phyloP scores from a whole-genome alignment of 768 basidiomycete genomes.

The Pleurotus giganteus region DNA sequence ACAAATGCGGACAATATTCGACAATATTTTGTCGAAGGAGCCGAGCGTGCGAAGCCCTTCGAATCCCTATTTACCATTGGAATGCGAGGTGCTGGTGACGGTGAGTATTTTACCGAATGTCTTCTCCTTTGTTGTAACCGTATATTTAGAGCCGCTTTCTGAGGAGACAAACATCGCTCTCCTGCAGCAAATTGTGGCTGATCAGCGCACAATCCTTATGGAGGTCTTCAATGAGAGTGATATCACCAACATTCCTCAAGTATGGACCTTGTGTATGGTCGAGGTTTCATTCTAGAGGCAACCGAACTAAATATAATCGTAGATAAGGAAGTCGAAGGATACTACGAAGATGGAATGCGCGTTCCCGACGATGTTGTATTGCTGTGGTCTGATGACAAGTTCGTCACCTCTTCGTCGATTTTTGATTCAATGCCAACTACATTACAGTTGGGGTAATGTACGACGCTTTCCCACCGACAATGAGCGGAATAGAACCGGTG shows the following conservation, averaged over 20 bases:
- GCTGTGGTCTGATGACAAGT: slow-evolving; percentile 76
- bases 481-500: slow-evolving; percentile 61
- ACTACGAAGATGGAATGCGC: slow-evolving; percentile 60
- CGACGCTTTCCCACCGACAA: slow-evolving; percentile 53
- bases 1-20: slow-evolving; percentile 54
- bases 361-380: slow-evolving; percentile 66
- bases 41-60: slow-evolving; percentile 53
- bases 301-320: neutral
- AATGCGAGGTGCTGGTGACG: slow-evolving; percentile 63
- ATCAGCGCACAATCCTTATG: slow-evolving; percentile 61
- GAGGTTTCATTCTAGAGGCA: neutral
- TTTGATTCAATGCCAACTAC: neutral
- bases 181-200: slow-evolving; percentile 52
- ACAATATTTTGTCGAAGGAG: slow-evolving; percentile 60
- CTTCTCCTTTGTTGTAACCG: neutral
- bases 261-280: slow-evolving; percentile 58
- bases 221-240: slow-evolving; percentile 47
- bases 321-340: slow-evolving; percentile 65
- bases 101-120: slow-evolving; percentile 26
- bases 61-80: slow-evolving; percentile 68
- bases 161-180: slow-evolving; percentile 48
- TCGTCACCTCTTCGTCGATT: slow-evolving; percentile 12
- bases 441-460: slow-evolving; percentile 63
- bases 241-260: slow-evolving; percentile 55
- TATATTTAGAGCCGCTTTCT: slow-evolving; percentile 45